Base-by-base conservation (phyloP, 129 eudicot species). In the Artemisia tridentata region DNA sequence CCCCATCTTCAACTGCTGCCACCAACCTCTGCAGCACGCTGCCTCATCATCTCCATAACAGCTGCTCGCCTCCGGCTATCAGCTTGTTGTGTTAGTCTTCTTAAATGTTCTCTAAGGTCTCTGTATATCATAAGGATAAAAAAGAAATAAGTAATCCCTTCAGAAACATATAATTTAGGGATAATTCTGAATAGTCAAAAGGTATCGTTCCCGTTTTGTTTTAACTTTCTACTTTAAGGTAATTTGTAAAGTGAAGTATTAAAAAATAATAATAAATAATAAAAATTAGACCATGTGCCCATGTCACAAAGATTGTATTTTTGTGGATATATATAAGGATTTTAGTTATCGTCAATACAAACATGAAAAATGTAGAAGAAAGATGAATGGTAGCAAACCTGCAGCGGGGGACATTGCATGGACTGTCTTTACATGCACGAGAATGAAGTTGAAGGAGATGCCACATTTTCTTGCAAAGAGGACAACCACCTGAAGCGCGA, bases 11-110 rank as follows among this genome's bases (percentile, higher is more conserved):
- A 79, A 57, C 85, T 57, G 75, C 76, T 77, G 73, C 88, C 82
- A 48, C 88, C 91, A 72, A 88, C 91, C 86, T 91, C 97, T 27
- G 97, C 96, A 25, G 93, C 91, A 17, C 97, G 90, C 67, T 91
- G 97, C 82, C 96, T 91, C 97, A 91, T 91, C 97, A 91, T 91
- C 80, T 91, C 97, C 86, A 67, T 88, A 41, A 91, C 97, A 63
- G 97, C 97, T 2, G 96, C 97, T 77, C 96, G 80, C 63, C 97
- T 80, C 51, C 97, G 77, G 52, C 91, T 86, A 77, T 91, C 97
- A 54, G 97, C 84, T 67, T 88, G 97, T 71, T 86, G 96, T 58
- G 82, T 95, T 71, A 88, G 84, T 84, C 91, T 80, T 68, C 87
- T 88, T 48, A 84, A 46, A 78, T 88, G 93, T 55, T 88, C 97